Evolutionary conservation across 352 stramenopile genomes (phyloP).

Genomic region (Globisporangium middletonii): DNA sequence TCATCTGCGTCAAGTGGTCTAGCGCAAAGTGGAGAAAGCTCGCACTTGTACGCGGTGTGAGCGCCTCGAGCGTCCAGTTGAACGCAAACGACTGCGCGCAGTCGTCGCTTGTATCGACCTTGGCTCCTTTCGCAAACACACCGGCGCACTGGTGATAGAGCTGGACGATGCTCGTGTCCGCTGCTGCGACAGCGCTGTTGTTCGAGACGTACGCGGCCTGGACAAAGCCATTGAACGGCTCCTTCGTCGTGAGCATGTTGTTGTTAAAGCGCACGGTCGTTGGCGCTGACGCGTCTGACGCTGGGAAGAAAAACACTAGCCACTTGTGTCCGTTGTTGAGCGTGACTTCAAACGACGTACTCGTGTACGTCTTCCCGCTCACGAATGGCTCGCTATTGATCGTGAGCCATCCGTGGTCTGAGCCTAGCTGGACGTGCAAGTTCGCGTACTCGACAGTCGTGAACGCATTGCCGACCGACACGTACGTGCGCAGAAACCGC

Average conservation of each 20-base stretch:
- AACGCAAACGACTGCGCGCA: slow-evolving; percentile 49
- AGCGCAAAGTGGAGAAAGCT: slow-evolving; percentile 66
- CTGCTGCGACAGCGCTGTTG: slow-evolving; percentile 14
- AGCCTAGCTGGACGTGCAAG: slow-evolving; percentile 54
- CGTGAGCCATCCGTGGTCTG: slow-evolving; percentile 49
- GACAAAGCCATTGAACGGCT: slow-evolving; percentile 56
- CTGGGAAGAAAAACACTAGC: slow-evolving; percentile 60
- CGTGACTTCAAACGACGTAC: slow-evolving; percentile 41
- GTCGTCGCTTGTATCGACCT: slow-evolving; percentile 11
- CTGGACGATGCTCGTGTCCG: slow-evolving; percentile 36
- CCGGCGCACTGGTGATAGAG: slow-evolving; percentile 56
- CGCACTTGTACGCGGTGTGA: background rate
- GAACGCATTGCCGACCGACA: slow-evolving; percentile 71
- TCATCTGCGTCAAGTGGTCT: slow-evolving; percentile 48
- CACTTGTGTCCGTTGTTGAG: slow-evolving; percentile 79
- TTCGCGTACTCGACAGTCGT: slow-evolving; percentile 67
- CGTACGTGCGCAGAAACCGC: slow-evolving; percentile 39
- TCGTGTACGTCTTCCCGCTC: slow-evolving; percentile 31
- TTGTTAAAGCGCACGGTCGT: slow-evolving; percentile 24
- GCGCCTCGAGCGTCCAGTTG: slow-evolving; percentile 37
- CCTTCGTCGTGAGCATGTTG: slow-evolving; percentile 45
- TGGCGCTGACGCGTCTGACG: background rate
- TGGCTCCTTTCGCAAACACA: slow-evolving; percentile 33
- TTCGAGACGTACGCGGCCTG: slow-evolving; percentile 60
- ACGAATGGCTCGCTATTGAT: slow-evolving; percentile 45